Evolutionary conservation across 495 filamentous ascomycete genomes (phyloP), one percentile per base, ranked within the genome.

Genomic region (Penicillium tannophilum): DNA sequence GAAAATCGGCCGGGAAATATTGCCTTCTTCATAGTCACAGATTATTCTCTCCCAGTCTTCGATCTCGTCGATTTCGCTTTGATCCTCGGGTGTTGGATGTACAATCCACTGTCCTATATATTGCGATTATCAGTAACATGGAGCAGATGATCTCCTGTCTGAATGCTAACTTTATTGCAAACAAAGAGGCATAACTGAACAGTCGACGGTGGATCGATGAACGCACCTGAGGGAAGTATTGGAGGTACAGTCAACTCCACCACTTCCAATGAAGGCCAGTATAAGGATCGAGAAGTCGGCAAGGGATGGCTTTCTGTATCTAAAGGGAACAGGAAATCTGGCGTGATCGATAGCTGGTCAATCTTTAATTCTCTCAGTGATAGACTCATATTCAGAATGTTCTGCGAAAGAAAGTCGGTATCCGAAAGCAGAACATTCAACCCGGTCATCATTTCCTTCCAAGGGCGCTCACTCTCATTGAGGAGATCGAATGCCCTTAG

Each of bases 381-480:
- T 20, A 46, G 44, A 46, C 44, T 46, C 44, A 46, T 6, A 46
- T 46, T 46, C 24, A 46, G 44, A 46, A 46, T 46, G 44, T 46
- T 46, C 44, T 46, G 44, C 19, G 44, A 46, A 46, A 46, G 44
- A 26, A 46, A 46, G n/a, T 46, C 44, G 44, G 19, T 46, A 46
- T 46, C 44, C 17, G 16, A 46, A 46, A 46, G 44, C 24, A 46
- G 44, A 46, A 46, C 44, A 46, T 46, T 46, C 17, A 46, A 46
- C 19, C 44, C 44, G 24, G 17, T 20, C 17, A 46, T 46, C 44
- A 46, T 46, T 46, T 10, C 17, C n/a, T 46, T 46, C 44, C 17
- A 46, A 20, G 44, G 44, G 44, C 44, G 8, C 17, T 46, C 44
- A 8, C 3, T 26, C 17, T 46, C 17, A 26, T 46, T 46, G 24